These are phyloP conservation scores for Aspergillus felis DNA, from an alignment of 2,329 filamentous ascomycete species.

Conservation along the genomic window DNA sequence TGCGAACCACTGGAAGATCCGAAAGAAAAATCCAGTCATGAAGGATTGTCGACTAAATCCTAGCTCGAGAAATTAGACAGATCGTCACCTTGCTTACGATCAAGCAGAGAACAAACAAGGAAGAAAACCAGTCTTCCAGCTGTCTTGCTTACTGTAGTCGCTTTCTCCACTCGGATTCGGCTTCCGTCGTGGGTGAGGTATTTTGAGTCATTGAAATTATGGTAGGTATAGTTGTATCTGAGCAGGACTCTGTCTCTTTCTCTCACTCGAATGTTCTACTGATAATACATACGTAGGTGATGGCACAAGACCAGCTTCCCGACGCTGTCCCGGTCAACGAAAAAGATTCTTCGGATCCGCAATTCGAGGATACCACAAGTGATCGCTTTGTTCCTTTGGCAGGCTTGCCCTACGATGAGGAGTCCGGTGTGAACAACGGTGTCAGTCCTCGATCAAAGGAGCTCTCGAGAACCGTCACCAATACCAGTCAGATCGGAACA, in stretches of 20 bases:
- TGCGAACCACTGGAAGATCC: slow-evolving; percentile 1
- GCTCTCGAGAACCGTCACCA: slow-evolving; percentile 21
- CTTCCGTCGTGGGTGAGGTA: neutral
- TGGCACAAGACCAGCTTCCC: neutral
- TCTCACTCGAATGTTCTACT: neutral
- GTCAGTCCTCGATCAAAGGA: slow-evolving; percentile 7
- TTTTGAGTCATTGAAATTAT: neutral
- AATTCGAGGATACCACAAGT: slow-evolving; percentile 7
- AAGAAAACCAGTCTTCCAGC: neutral
- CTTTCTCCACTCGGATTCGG: neutral
- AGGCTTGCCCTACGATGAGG: slow-evolving; percentile 13
- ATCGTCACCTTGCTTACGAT: neutral
- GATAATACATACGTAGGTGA: neutral
- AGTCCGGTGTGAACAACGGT: slow-evolving; percentile 12
- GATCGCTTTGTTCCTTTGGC: slow-evolving; percentile 7
- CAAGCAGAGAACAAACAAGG: slow-evolving; percentile 1
- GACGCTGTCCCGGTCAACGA: neutral
- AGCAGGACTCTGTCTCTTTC: neutral
- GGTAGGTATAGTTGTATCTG: neutral
- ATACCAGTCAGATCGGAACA: slow-evolving; percentile 21
- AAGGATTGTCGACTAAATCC: neutral
- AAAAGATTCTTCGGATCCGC: neutral
- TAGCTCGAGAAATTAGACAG: neutral
- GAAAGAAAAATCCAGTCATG: neutral
- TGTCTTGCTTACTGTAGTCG: neutral